These are phyloP conservation scores for Crucihimalaya himalaica DNA, from an alignment of 345 rosid species.

Conservation along the genomic window DNA sequence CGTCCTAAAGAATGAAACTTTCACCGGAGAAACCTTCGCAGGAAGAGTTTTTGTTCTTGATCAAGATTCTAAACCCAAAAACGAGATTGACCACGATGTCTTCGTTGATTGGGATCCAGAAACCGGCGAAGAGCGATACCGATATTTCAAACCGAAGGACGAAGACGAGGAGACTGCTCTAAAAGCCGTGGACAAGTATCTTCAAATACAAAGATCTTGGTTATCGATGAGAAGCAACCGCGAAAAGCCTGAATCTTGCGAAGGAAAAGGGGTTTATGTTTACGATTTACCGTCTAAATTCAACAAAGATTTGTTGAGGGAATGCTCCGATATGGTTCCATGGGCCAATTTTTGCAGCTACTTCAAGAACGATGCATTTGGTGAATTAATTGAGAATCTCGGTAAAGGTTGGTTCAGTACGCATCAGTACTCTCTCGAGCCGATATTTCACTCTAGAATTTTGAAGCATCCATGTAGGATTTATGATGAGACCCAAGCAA, in stretches of 20 bases:
- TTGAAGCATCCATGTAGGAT: slow-evolving; percentile 85
- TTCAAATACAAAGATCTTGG: slow-evolving; percentile 65
- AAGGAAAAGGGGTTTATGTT: slow-evolving; percentile 64
- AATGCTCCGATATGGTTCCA: slow-evolving; percentile 75
- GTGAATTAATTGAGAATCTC: slow-evolving; percentile 56
- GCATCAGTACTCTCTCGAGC: slow-evolving; percentile 78
- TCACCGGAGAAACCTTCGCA: not conserved
- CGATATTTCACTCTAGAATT: slow-evolving; percentile 68
- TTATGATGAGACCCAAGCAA: slow-evolving; percentile 58
- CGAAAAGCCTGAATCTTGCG: slow-evolving; percentile 39
- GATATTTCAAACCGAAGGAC: slow-evolving; percentile 29
- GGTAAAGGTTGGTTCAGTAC: slow-evolving; percentile 72
- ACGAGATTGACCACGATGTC: not conserved
- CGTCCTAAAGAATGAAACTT: slow-evolving; percentile 23
- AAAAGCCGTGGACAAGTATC: slow-evolving; percentile 45
- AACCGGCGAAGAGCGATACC: slow-evolving; percentile 30
- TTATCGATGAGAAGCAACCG: slow-evolving; percentile 16
- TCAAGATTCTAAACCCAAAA: slow-evolving; percentile 7
- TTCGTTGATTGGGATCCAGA: slow-evolving; percentile 33
- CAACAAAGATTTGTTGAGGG: slow-evolving; percentile 73
- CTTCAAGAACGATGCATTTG: slow-evolving; percentile 62
- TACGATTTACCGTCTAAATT: slow-evolving; percentile 79
- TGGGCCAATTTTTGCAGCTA: slow-evolving; percentile 66
- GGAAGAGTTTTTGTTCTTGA: slow-evolving; percentile 5
- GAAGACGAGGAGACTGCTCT: slow-evolving; percentile 49